Conservation (phyloP, 306 rosid species). For the Lathyrus aphaca region DNA sequence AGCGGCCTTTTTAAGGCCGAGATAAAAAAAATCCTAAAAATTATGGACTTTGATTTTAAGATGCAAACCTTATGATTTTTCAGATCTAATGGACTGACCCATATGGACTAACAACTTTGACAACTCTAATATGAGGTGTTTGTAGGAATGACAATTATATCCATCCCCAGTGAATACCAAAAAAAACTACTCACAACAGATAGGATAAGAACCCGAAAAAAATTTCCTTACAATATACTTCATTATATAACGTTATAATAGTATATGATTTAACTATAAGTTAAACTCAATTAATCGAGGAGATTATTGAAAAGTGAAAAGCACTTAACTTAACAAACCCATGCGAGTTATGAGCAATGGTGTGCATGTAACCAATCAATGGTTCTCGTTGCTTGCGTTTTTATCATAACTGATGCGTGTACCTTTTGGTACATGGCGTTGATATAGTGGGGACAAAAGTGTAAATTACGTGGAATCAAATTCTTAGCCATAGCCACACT, state of each 20-base stretch:
- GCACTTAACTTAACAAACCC: constrained; percentile 43
- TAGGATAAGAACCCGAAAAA: too few relatives aligned
- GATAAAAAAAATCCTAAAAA: too few relatives aligned
- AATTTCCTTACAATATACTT: neutral
- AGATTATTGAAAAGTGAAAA: constrained; percentile 44
- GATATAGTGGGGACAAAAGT: constrained; percentile 49
- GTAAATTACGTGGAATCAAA: constrained; percentile 37
- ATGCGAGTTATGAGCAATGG: constrained; percentile 40
- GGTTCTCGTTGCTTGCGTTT: constrained; percentile 42
- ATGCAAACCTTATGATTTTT: too few relatives aligned
- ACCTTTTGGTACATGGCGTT: constrained; percentile 51
- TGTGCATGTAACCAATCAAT: constrained; percentile 55
- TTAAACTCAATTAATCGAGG: neutral
- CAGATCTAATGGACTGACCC: too few relatives aligned
- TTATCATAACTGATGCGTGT: constrained; percentile 47
- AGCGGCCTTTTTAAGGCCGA: too few relatives aligned
- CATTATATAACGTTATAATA: neutral
- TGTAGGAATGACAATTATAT: too few relatives aligned
- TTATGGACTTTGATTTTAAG: too few relatives aligned
- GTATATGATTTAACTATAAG: neutral
- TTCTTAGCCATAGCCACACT: constrained; percentile 30
- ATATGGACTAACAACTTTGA: too few relatives aligned
- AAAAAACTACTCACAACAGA: too few relatives aligned
- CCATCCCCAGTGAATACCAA: too few relatives aligned
- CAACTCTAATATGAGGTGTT: too few relatives aligned